phyloP scores from a whole-genome alignment of 2,329 filamentous ascomycete species.

The Penicillium corylophilum region DNA sequence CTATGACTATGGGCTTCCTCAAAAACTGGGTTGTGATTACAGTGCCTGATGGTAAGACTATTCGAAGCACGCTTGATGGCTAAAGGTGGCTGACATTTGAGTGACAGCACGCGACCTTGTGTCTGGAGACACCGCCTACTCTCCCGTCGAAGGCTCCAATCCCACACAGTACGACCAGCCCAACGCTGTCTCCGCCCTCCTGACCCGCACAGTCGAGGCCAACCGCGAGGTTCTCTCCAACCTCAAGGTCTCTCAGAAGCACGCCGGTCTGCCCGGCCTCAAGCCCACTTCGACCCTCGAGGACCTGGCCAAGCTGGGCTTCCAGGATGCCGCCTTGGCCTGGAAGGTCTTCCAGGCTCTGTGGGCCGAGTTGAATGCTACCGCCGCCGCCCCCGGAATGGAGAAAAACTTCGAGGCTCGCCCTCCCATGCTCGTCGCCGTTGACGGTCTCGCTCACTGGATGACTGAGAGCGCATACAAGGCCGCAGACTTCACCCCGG shows the following conservation, averaged over 20 bases:
- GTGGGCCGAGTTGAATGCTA: constrained; percentile 71
- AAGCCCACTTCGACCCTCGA: constrained; percentile 62
- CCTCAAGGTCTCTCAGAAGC: constrained; percentile 52
- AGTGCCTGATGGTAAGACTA: constrained; percentile 75
- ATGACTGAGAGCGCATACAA: constrained; percentile 79
- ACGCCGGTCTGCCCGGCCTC: constrained; percentile 60
- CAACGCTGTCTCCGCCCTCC: constrained; percentile 70
- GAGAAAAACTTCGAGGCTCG: constrained; percentile 49
- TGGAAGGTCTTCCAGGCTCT: constrained; percentile 79
- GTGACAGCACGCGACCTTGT: constrained; percentile 72
- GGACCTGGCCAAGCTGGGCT: constrained; percentile 66
- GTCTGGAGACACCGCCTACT: constrained; percentile 78
- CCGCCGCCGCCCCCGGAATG: constrained; percentile 43
- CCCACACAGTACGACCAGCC: constrained; percentile 71
- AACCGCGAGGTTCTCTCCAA: constrained; percentile 65
- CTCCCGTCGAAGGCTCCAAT: constrained; percentile 59
- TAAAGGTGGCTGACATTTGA: constrained; percentile 16
- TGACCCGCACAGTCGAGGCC: constrained; percentile 69
- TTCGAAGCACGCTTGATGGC: neutral
- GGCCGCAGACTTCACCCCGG: constrained; percentile 64
- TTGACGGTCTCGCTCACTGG: constrained; percentile 79
- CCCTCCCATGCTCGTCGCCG: constrained; percentile 67
- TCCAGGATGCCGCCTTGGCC: constrained; percentile 72
- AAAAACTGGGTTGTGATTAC: constrained; percentile 87
- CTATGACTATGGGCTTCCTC: constrained; percentile 74